Evolutionary conservation across 2,329 filamentous ascomycete species (phyloP), one percentile per base, ranked within the genome.

Genomic region (Xylaria sp.): DNA sequence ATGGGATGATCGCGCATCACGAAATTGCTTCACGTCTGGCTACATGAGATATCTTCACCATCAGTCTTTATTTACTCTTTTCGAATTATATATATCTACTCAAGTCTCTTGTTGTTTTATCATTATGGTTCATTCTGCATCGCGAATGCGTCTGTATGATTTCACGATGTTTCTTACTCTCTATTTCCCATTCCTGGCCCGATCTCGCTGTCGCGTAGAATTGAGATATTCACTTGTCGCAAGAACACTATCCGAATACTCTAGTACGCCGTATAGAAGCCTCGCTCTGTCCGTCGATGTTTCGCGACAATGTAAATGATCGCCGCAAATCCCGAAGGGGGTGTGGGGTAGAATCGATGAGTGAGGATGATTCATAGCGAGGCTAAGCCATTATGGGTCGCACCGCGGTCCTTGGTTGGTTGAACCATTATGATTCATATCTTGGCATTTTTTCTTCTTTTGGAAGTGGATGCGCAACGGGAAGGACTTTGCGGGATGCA

Each of bases 371-470:
- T 65, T 70, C 65, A 70, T 68, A 43, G 52, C 20, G 39, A 45
- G 25, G n/a, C 56, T 41, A 56, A 13, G 13, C 53, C 20, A 15
- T 23, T 23, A 8, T 25, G 32, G 53, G 53, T 13, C 34, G 53
- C 4, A 34, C 23, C 8, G 50, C n/a, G 41, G 25, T 4, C 20
- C 52, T 34, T 55, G n/a, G 18, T 18, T 39, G 53, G 53, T 69
- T 69, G 59, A 69, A 52, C 67, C 67, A 69, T 53, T 66, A 69
- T 69, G 67, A 69, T 66, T 69, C 67, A 69, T 68, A 60, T 28
- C 60, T 70, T 66, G 63, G 66, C 52, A 15, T 8, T 2, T 3
- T 7, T 55, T 39, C 50, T 23, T 9, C 25, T 48, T 18, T 32
- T 18, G 15, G 25, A 52, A 32, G 28, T 32, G 48, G 48, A 30